Evolutionary conservation across 2,329 filamentous ascomycete genomes (phyloP).

Genomic region (Botrytis fragariae): DNA sequence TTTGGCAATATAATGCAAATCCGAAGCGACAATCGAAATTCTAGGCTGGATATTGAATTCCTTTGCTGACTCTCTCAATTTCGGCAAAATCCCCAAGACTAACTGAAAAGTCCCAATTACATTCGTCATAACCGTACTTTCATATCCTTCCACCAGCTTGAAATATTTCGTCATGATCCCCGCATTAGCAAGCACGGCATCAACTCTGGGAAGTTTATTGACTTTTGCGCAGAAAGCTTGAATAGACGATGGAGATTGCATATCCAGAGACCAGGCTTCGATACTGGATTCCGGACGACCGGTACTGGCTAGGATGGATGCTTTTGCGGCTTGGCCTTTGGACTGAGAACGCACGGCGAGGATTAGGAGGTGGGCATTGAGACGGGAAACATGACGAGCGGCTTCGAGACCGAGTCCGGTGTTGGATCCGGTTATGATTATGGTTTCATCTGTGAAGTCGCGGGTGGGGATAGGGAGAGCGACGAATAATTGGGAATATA

Average conservation of each 20-base stretch:
- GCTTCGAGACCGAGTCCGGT: conserved; percentile 38
- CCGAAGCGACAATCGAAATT: conserved; percentile 28
- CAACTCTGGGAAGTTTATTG: conserved; percentile 42
- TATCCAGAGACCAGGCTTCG: conserved; percentile 30
- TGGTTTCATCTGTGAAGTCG: conserved; percentile 18
- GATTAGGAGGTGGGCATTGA: conserved; percentile 42
- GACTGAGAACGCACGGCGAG: conserved; percentile 42
- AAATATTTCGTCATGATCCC: conserved; percentile 20
- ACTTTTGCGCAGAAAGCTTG: conserved; percentile 22
- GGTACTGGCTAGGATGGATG: conserved; percentile 30
- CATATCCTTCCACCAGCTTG: conserved; percentile 26
- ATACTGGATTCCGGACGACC: conserved; percentile 25
- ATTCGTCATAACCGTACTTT: conserved; percentile 32
- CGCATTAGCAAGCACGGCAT: conserved; percentile 45
- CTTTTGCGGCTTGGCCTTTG: conserved; percentile 40
- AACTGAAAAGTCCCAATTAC: conserved; percentile 36
- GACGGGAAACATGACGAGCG: conserved; percentile 36
- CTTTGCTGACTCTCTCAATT: conserved; percentile 29
- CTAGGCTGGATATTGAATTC: conserved; percentile 20
- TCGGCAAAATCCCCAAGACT: conserved; percentile 31
- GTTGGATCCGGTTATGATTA: conserved; percentile 21
- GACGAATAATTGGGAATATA: conserved; percentile 27
- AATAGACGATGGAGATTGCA: conserved; percentile 25
- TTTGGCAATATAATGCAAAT: conserved; percentile 29
- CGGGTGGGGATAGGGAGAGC: conserved; percentile 19